Conservation (phyloP, 2,329 filamentous ascomycete genomes). For the Plenodomus lindquistii region DNA sequence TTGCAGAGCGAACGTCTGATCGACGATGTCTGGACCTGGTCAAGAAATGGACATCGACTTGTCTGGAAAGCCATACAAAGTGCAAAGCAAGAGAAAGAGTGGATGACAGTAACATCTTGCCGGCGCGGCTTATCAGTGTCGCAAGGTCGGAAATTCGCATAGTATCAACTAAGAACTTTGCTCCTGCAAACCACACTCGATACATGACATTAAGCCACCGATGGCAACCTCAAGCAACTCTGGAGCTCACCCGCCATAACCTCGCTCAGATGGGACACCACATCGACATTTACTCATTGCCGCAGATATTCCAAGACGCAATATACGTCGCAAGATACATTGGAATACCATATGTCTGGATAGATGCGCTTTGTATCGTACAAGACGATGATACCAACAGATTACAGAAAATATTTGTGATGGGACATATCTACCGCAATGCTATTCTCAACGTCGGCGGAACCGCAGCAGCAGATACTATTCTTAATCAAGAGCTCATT, state of each 20-base stretch:
- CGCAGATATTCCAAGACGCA: background rate
- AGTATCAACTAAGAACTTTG: background rate
- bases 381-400: constrained; percentile 2
- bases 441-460: too few relatives aligned
- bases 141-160: background rate
- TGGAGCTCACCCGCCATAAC: background rate
- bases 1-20: too few relatives aligned
- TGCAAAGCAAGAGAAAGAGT: background rate
- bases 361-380: constrained; percentile 6
- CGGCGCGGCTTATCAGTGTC: background rate
- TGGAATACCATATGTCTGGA: constrained; percentile 2
- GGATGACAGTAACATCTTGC: background rate
- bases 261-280: background rate
- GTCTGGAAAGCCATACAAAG: background rate
- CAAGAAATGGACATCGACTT: background rate
- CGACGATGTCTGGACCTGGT: background rate
- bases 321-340: background rate
- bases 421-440: background rate
- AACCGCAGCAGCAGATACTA: too few relatives aligned
- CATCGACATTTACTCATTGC: background rate
- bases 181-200: background rate
- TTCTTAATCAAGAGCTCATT: too few relatives aligned
- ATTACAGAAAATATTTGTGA: background rate
- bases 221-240: background rate
- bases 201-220: constrained; percentile 3